Evolutionary conservation across 495 filamentous ascomycete genomes (phyloP).

Genomic region (Podospora pseudopauciseta): DNA sequence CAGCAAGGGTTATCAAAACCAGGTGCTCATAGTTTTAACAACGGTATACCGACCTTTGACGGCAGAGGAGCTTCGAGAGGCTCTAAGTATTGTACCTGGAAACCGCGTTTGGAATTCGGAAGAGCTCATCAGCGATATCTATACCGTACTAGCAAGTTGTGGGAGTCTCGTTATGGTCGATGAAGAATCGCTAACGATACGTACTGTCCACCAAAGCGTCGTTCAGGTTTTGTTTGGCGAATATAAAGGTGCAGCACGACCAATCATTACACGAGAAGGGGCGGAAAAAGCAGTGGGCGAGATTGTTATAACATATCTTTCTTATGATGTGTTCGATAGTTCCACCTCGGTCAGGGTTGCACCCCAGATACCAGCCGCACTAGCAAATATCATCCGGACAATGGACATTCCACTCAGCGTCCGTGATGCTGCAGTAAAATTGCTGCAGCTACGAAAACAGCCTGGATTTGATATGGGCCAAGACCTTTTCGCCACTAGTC

Average conservation of each 20-base stretch:
- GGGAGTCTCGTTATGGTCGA: constrained; percentile 45
- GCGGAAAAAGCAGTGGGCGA: constrained; percentile 4
- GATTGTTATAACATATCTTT: constrained; percentile 9
- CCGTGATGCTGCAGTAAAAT: constrained; percentile 26
- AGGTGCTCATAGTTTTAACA: constrained; percentile 34
- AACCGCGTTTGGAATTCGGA: constrained; percentile 35
- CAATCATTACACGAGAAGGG: constrained; percentile 1
- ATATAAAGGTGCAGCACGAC: neutral
- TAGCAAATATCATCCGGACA: constrained; percentile 30
- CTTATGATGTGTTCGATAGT: constrained; percentile 5
- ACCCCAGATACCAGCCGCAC: constrained; percentile 9
- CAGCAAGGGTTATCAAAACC: constrained; percentile 24
- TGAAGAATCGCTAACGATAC: constrained; percentile 41
- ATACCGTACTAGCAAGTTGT: constrained; percentile 36
- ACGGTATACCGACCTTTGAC: constrained; percentile 37
- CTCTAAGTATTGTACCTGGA: constrained; percentile 38
- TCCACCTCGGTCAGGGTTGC: constrained; percentile 1
- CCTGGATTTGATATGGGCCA: constrained; percentile 31
- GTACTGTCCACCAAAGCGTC: constrained; percentile 44
- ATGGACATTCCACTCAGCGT: constrained; percentile 23
- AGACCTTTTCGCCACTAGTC: constrained; percentile 16
- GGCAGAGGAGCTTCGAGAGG: constrained; percentile 43
- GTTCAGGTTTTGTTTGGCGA: constrained; percentile 39
- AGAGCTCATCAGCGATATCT: constrained; percentile 36
- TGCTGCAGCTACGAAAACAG: constrained; percentile 28